Base-by-base conservation (phyloP, 768 basidiomycete species). In the Naganishia vaughanmartiniae region DNA sequence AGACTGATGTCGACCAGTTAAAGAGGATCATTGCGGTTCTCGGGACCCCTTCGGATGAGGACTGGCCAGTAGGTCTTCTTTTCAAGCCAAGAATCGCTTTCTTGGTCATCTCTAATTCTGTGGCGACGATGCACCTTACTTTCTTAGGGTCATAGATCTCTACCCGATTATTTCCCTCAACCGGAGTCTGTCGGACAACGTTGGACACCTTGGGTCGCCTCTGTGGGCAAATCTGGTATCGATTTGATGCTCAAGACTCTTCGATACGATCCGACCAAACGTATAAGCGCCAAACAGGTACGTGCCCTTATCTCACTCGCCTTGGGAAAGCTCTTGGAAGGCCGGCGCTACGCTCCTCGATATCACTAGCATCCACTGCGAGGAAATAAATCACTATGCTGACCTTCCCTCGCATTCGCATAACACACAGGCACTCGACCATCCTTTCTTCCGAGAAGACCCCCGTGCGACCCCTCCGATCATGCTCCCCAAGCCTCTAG, bases 1-100 rank as follows among this genome's bases (percentile, higher is more conserved):
- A 96, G 74, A 90, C 88, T 65, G 96, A 98, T 80, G 90, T 99
- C 87, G 95, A 96, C 81, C 96, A 99, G 78, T 83, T 99, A 36
- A 94, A 93, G 80, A 92, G 90, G 42, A 94, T 88, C 65, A 98
- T 96, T 79, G 88, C 90, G 55, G 96, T 95, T 0, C 85, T 99
- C 30, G 96, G 96, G 0, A 94, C 95, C 11, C 96, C 96, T 0
- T 90, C 92, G 0, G 96, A 98, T 79, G 89, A 92, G 65, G 95
- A 97, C 28, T 99, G 96, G 96, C 95, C 94, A 1, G 60, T 63
- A 63, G 17, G 60, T 45, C 93, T 93, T 6, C 5, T 45, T 93
- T 93, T 6, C 5, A 36, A 11, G 17, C 21, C 60, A 45, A 55
- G 30, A 51, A 12, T 48, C 65, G 14, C 9, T 10, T 21, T 19